Evolutionary conservation across 805 yeast species (phyloP), one percentile per base, ranked within the genome.

Genomic region (Clavispora vitiphila): DNA sequence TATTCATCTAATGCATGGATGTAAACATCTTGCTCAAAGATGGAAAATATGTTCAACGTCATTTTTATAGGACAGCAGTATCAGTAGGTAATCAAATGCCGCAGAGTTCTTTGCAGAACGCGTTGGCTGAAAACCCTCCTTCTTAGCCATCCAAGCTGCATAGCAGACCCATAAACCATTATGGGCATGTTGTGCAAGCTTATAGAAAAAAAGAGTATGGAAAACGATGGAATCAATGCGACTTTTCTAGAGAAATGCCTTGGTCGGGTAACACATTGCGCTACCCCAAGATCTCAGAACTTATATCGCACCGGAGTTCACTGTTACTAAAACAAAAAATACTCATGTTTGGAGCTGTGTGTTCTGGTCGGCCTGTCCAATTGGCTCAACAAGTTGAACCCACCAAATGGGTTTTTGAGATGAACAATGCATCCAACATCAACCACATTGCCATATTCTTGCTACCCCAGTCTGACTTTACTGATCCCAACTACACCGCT

Each of bases 391-490:
- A 85, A 52, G 79, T 88, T 5, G 91, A 82, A 29, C 67, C 74
- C 8, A 72, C 76, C 44, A 84, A 86, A 53, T 86, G 78, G 55
- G 82, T 83, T 3, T 71, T 85, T 37, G 72, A 66, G 26, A 77
- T 86, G 21, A 73, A 74, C 39, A 78, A 80, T 51, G 86, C 88
- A 0, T 67, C 83, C 7, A 74, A 72, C 35, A 72, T 84, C 34
- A 83, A 89, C 35, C 95, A 88, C 58, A 72, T 93, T 30, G 85
- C 96, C 1, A 69, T 93, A 4, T 93, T 93, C 59, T 65, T 90
- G 37, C 72, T 93, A 1, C 99, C 99, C 0, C 86, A 87, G 48
- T 77, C 85, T 4, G 80, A 77, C 22, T 68, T 70, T 47, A 54
- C 55, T 27, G 96, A 90, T 41, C 76, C 78, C 1, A 76, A 76